Conservation (phyloP, 2,329 filamentous ascomycete species). For the Endocalyx cinctus region DNA sequence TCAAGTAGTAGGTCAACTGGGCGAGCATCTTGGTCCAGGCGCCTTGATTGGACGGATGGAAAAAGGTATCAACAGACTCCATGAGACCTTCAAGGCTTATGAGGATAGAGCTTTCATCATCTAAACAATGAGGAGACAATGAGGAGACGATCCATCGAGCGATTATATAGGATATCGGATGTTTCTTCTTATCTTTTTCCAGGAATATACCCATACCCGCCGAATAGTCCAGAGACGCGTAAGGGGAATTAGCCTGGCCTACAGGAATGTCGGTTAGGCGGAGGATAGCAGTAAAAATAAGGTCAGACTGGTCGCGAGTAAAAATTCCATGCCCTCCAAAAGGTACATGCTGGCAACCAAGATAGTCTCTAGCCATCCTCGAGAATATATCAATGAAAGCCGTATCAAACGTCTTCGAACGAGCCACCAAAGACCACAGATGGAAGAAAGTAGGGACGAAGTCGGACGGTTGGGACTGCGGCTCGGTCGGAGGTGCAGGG, state of each 20-base stretch:
- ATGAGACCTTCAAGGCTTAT: conserved; percentile 85
- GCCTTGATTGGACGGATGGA: conserved; percentile 95
- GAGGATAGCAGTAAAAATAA: conserved; percentile 88
- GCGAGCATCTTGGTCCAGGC: conserved; percentile 85
- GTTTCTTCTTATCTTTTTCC: conserved; percentile 89
- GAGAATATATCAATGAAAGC: conserved; percentile 89
- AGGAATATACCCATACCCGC: conserved; percentile 81
- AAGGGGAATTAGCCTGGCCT: conserved; percentile 90
- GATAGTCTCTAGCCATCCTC: conserved; percentile 76
- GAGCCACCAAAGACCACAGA: conserved; percentile 87
- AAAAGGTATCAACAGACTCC: conserved; percentile 95
- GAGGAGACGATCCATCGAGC: conserved; percentile 92
- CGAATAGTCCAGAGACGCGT: conserved; percentile 77
- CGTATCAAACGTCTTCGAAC: conserved; percentile 82
- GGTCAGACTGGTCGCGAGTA: conserved; percentile 82
- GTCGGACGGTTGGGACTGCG: conserved; percentile 78
- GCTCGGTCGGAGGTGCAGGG: conserved; percentile 65
- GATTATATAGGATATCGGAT: conserved; percentile 86
- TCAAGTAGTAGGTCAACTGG: conserved; percentile 86
- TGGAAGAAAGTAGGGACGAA: conserved; percentile 95
- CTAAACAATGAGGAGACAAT: conserved; percentile 76
- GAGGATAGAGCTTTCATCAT: conserved; percentile 73
- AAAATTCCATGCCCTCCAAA: conserved; percentile 89
- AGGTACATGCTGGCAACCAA: conserved; percentile 68
- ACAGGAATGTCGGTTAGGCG: conserved; percentile 92